Evolutionary conservation across 2,329 filamentous ascomycete genomes (phyloP), one percentile per base, ranked within the genome.

Genomic region (Arthrocladium fulminans): DNA sequence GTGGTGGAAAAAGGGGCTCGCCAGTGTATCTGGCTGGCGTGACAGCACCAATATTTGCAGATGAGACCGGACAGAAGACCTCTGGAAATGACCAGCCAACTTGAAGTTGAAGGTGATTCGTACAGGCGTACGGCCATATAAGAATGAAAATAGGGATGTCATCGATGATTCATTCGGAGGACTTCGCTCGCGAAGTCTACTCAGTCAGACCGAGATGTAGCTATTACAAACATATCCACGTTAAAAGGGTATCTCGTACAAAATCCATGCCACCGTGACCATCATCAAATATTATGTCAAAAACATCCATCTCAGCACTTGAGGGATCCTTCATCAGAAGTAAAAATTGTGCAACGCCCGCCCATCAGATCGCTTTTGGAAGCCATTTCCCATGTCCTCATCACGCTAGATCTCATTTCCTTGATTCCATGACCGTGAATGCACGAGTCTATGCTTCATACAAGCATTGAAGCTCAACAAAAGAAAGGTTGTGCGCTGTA

Each of bases 231-330:
- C 32, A 47, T 47, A 27, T 32, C 27, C 34, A 25, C n/a, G n/a
- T n/a, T 27, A 17, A 27, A 39, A 27, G 45, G 45, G 45, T 48
- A 48, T 48, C 45, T 32, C 24, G 17, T 48, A 41, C 23, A 41
- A 42, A 15, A 24, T 42, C 25, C 15, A 32, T 48, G 19, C 44
- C 23, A 9, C 44, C 32, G 9, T 12, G 24, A 4, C n/a, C 20
- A 32, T 32, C 37, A 42, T 32, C 45, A 20, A n/a, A 34, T 42
- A 32, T 25, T 17, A 17, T 32, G 22, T 48, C 10, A 3, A 24
- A 41, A 42, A 42, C 39, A 51, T 56, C 54, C 56, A 47, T 45
- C 56, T 58, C 56, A 58, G 56, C 56, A 57, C 56, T 58, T 58
- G 56, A 58, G 56, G 52, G 52, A 56, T 55, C 20, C 29, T 30